Base-by-base conservation (phyloP, 2,329 filamentous ascomycete genomes). In the Neonectria punicea region DNA sequence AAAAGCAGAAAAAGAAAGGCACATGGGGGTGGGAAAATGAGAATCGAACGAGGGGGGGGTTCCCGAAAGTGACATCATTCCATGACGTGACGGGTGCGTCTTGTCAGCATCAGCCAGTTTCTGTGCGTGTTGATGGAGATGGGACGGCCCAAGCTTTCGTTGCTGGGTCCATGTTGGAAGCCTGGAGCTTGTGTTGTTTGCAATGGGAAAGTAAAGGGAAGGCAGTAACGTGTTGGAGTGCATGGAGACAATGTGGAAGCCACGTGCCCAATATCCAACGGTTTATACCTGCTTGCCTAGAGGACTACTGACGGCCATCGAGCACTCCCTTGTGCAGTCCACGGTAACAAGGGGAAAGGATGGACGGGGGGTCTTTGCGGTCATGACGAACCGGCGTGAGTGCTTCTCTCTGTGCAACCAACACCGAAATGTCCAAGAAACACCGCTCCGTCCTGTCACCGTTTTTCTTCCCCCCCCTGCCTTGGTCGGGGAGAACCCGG, bases 181-280 rank as follows among this genome's bases (percentile, higher is more conserved):
- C 3, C 22, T 22, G 22, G 22, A 22, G 22, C 22, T 3, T 22
- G 3, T 22, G 22, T 22, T 16, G 14, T 13, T 13, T 6, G 13
- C 5, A 36, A 14, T 16, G 34, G 13, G 39, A 41, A 41, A 10
- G n/a, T 14, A 41, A 18, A 41, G 16, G 39, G 16, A 41, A n/a
- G 16, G 10, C 16, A 7, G 39, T 3, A 41, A 28, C 25, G 28
- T 25, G 25, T 25, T 25, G 25, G 25, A 6, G 5, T 25, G 58
- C 58, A 43, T 49, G 44, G 13, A 46, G 41, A 32, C 30, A 20
- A 30, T 58, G 49, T 43, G 34, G 51, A 36, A 49, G 46, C 56
- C 51, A 59, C 34, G 61, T 60, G 61, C 50, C 28, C 22, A n/a
- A 61, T 51, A 53, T 55, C 36, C 22, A 60, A 64, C 56, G 44